Evolutionary conservation across 78 protist genomes (phyloP), one percentile per base, ranked within the genome.

Genomic region (Dictyostelium brefeldianum): DNA sequence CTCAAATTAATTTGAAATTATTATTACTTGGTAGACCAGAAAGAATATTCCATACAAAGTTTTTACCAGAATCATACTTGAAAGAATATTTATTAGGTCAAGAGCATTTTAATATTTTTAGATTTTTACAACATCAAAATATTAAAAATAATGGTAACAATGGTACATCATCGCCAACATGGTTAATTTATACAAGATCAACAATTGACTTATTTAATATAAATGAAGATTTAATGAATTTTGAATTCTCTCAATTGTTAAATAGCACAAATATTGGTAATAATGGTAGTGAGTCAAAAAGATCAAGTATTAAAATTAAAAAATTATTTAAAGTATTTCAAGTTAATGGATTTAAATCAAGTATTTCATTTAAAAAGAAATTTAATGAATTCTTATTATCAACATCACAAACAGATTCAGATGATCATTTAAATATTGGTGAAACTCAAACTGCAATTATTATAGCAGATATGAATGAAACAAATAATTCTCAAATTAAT

Each of bases 21-120:
- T 25, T 90, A 9, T 57, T 54, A 36, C n/a, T 90, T 62, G 95
- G 77, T 3, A 71, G 69, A 69, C 95, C 95, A 31, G 95, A 80
- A 48, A 74, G 71, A 27, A 73, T 90, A 10, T 90, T 90, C 41
- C 50, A 62, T 14, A 56, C 80, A 41, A 70, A 59, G 29, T 53
- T 51, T 2, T 48, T 90, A 20, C 95, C 95, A 25, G 15, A 48
- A 74, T 5, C 20, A 8, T 90, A 90, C 12, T 36, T 81, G 5
- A 65, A 90, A 31, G 89, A 90, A n/a, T 90, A 80, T 41, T 75
- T 90, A 12, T 47, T 90, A 9, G 54, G 62, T 27, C 95, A 90
- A 70, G 95, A 90, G 17, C 95, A 90, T 41, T 80, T 90, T 27
- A 90, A 36, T 62, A 47, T 78, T 11, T 41, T 81, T 11, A 54